Evolutionary conservation across 352 stramenopile species (phyloP), one percentile per base, ranked within the genome.

Genomic region (Pythium scleroteichum): DNA sequence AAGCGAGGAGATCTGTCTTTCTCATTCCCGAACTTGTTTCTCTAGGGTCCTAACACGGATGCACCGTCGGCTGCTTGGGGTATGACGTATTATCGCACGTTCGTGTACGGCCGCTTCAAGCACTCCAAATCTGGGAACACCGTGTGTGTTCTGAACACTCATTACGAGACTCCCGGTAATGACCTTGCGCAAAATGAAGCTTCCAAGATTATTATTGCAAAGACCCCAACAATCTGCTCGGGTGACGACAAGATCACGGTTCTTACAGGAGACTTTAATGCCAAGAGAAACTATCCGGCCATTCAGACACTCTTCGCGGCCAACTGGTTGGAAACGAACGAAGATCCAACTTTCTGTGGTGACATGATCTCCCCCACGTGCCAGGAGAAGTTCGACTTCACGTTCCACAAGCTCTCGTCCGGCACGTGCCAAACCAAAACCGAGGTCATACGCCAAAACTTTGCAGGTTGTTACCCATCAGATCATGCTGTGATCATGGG

Each of bases 101-200:
- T 68, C 41, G 76, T 87, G 17, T 90, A 75, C 68, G 84, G 75
- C 4, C 84, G 84, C 45, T 94, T 94, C 69, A 51, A 90, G 57
- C 79, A 92, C 63, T 78, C 77, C 47, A 56, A 53, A n/a, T 84
- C 73, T 1, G 78, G 80, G 16, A 62, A 79, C 14, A 89, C 77
- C 0, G 80, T 88, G 1, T 94, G 84, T 29, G 64, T 94, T 16
- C 53, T 92, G 27, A 94, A 94, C 66, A 92, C 84, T 45, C 84
- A 92, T 73, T 94, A 88, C 62, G 84, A 94, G 68, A 94, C 80
- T 2, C 82, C 79, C 17, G 84, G 84, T 5, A 90, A 91, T 19
- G 73, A 90, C 29, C 72, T 85, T 41, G 81, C 81, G 13, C 84
- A 93, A 69, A 69, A 75, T 19, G 70, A 92, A 48, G 80, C 68